Conservation (phyloP, 1,284 basidiomycete genomes). For the Papiliotrema laurentii region DNA sequence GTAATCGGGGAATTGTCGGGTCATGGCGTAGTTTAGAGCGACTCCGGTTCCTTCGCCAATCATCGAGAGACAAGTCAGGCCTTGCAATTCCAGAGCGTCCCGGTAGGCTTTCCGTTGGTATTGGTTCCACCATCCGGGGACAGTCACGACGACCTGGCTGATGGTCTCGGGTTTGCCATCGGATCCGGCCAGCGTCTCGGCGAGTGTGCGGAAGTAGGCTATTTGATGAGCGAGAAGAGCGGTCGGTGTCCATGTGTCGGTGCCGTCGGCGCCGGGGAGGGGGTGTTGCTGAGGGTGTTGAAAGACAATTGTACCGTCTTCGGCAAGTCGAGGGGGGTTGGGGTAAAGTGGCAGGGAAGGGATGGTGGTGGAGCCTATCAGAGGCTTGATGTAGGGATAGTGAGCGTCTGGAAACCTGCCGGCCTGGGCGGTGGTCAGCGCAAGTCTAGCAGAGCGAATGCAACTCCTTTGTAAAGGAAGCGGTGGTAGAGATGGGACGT, state of each 20-base stretch:
- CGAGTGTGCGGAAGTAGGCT: conserved; percentile 81
- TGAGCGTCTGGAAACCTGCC: conserved; percentile 84
- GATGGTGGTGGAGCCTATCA: conserved; percentile 57
- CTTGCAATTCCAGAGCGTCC: conserved; percentile 87
- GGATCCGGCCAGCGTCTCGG: conserved; percentile 61
- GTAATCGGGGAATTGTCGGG: conserved; percentile 65
- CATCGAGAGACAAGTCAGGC: conserved; percentile 74
- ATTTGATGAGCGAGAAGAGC: conserved; percentile 95
- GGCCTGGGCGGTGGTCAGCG: conserved; percentile 63
- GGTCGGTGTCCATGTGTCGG: conserved; percentile 64
- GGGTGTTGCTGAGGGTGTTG: conserved; percentile 61
- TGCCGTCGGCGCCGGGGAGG: conserved; percentile 52
- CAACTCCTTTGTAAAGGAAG: not conserved
- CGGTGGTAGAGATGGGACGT: conserved; percentile 42
- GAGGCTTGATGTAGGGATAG: conserved; percentile 78
- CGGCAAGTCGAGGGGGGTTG: conserved; percentile 23
- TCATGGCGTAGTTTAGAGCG: conserved; percentile 95
- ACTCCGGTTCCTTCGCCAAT: conserved; percentile 91
- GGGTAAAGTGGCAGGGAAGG: conserved; percentile 53
- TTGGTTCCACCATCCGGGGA: conserved; percentile 81
- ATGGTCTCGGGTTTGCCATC: conserved; percentile 61
- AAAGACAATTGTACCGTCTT: conserved; percentile 59
- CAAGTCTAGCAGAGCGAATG: not conserved
- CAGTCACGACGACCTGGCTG: conserved; percentile 74
- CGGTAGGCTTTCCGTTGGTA: conserved; percentile 81